Evolutionary conservation across 2,329 filamentous ascomycete species (phyloP).

Genomic region (Simplicillium sp.): DNA sequence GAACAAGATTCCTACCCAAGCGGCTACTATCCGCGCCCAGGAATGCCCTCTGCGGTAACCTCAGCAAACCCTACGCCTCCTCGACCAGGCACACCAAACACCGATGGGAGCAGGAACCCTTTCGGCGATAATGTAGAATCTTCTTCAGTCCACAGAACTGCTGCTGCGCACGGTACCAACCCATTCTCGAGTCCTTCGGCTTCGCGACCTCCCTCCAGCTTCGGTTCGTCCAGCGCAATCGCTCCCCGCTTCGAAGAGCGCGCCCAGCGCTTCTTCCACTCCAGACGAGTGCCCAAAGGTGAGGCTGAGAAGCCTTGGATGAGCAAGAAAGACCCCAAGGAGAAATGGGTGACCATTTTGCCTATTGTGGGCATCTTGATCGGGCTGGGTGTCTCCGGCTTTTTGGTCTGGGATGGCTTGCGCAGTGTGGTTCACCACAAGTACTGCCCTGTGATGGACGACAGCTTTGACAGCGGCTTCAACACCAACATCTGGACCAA

Average conservation of each 20-base stretch:
- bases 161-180: constrained; percentile 19
- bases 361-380: constrained; percentile 62
- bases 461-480: constrained; percentile 49
- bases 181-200: constrained; percentile 35
- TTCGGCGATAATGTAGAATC: constrained; percentile 29
- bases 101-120: constrained; percentile 26
- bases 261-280: constrained; percentile 58
- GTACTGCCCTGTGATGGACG: constrained; percentile 59
- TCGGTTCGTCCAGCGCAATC: constrained; percentile 32
- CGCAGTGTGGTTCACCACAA: constrained; percentile 63
- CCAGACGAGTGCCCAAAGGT: constrained; percentile 61
- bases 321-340: constrained; percentile 61
- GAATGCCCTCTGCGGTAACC: constrained; percentile 22
- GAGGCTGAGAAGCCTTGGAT: constrained; percentile 72
- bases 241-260: constrained; percentile 25
- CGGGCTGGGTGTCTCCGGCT: constrained; percentile 57
- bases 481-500: constrained; percentile 59
- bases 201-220: constrained; percentile 38
- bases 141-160: constrained; percentile 21
- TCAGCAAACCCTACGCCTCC: constrained; percentile 28
- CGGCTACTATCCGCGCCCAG: constrained; percentile 16
- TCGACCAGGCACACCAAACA: constrained; percentile 32
- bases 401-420: constrained; percentile 69
- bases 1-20: constrained; percentile 16
- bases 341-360: constrained; percentile 81